Evolutionary conservation across 2,329 filamentous ascomycete species (phyloP).

Genomic region (Cercospora sp.): DNA sequence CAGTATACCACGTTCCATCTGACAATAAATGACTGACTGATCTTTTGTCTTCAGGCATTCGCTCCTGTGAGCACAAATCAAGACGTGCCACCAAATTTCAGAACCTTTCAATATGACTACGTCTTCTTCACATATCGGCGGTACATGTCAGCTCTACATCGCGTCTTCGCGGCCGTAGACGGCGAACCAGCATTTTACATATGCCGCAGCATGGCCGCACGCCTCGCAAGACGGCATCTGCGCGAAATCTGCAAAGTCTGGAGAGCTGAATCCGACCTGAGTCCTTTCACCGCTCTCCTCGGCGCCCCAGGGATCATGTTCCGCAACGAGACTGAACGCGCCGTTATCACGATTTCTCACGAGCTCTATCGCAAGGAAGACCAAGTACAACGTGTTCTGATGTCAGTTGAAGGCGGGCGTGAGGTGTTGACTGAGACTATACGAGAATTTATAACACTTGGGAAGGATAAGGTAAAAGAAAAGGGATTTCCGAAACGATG

Average conservation of each 20-base stretch:
- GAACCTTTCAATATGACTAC: conserved; percentile 20
- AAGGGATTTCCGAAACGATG: conserved; percentile 7
- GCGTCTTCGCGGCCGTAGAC: conserved; percentile 16
- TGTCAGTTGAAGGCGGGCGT: conserved; percentile 11
- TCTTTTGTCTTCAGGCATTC: conserved; percentile 1
- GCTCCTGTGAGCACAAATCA: conserved; percentile 15
- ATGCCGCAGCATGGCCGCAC: conserved; percentile 16
- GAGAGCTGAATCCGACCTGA: not conserved
- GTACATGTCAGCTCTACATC: conserved; percentile 18
- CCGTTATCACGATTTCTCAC: conserved; percentile 14
- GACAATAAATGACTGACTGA: not conserved
- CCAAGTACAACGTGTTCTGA: conserved; percentile 7
- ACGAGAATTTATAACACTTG: not conserved
- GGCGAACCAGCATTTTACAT: conserved; percentile 19
- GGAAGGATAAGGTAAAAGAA: conserved; percentile 7
- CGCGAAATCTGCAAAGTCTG: conserved; percentile 11
- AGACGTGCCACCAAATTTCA: not conserved
- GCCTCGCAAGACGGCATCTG: conserved; percentile 15
- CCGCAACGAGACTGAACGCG: conserved; percentile 16
- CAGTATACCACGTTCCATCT: too few relatives aligned
- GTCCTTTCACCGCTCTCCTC: conserved; percentile 14
- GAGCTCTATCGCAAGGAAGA: conserved; percentile 19
- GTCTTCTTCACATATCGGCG: conserved; percentile 17
- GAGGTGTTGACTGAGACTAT: conserved; percentile 1
- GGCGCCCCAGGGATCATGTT: conserved; percentile 16